Percentiles rank a stretch among this genome's conserved stretches.
phyloP scores from a whole-genome alignment of 2,329 filamentous ascomycete species.

The Aspergillus glaucus region DNA sequence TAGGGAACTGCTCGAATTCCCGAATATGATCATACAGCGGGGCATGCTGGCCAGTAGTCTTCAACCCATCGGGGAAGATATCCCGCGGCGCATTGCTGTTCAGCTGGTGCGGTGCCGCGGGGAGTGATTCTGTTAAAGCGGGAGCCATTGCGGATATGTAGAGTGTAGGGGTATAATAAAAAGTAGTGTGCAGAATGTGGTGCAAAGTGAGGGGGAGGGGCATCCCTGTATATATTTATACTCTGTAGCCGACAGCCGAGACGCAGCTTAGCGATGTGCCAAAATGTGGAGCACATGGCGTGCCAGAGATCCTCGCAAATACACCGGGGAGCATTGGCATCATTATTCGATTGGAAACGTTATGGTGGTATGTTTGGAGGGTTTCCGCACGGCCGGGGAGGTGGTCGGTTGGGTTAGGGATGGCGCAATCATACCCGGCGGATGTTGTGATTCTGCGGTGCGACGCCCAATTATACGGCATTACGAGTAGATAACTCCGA shows the following conservation, averaged over 20 bases:
- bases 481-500: not conserved
- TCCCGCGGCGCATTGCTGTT: constrained; percentile 33
- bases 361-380: not conserved
- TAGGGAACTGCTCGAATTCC: constrained; percentile 65
- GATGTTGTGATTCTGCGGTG: constrained; percentile 17
- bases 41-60: constrained; percentile 65
- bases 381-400: not conserved
- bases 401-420: constrained; percentile 12
- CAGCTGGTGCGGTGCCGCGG: constrained; percentile 33
- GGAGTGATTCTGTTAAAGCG: constrained; percentile 32
- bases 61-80: constrained; percentile 60
- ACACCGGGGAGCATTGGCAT: not conserved
- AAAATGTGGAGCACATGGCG: constrained; percentile 24
- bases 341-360: not conserved
- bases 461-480: not conserved
- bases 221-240: constrained; percentile 1
- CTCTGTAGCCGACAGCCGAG: not conserved
- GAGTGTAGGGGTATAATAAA: not conserved
- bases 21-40: constrained; percentile 60
- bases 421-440: constrained; percentile 25
- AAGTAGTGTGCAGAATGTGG: not conserved
- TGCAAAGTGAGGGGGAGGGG: not conserved
- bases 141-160: constrained; percentile 6
- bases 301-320: constrained; percentile 13
- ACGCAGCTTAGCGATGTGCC: constrained; percentile 11